Base-by-base conservation (phyloP, 2,329 filamentous ascomycete species). In the Beauveria brongniartii region DNA sequence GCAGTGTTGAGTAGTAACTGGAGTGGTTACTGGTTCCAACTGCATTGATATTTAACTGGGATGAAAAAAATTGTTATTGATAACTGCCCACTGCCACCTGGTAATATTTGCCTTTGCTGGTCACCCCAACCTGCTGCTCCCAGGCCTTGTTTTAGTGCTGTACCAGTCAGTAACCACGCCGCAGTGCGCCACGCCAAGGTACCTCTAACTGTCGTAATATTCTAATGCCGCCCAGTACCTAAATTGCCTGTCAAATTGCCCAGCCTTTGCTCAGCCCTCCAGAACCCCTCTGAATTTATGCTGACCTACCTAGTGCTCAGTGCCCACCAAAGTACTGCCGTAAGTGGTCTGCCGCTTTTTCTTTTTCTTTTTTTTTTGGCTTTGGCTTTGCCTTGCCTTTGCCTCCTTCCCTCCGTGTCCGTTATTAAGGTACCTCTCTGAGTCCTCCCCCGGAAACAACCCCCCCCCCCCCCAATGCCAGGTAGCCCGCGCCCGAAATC, bases 401-500 rank as follows among this genome's bases (percentile, higher is more conserved):
- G 24, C 22, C n/a, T 46, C 44, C 44, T 57, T 48, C 44, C 26
- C 55, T 47, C 28, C 28, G 9, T 40, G 43, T 18, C 28, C 9
- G 28, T 30, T 30, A 10, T 30, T 30, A 4, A 30, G 28, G 28
- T 30, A 12, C 9, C 28, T 30, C 28, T 30, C 28, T 30, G 28
- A 20, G 6, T 22, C 37, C 51, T 41, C 41, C 53, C 41, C 26
- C 26, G 3, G 18, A n/a, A 50, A 41, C 20, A 26, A 20, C 37
- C 37, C 40, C 37, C 37, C 55, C 55, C 55, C 55, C 55, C 55
- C 44, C 55, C 18, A 26, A 44, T n/a, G 24, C 41, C 55, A 22
- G 22, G 22, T 52, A 51, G 47, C 47, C 55, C 46, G 41, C 46
- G 41, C 55, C 34, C 47, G 55, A 59, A 59, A 59, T 59, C 55